phyloP scores from a whole-genome alignment of 176 grass and related monocot genomes.

The Eleusine indica region DNA sequence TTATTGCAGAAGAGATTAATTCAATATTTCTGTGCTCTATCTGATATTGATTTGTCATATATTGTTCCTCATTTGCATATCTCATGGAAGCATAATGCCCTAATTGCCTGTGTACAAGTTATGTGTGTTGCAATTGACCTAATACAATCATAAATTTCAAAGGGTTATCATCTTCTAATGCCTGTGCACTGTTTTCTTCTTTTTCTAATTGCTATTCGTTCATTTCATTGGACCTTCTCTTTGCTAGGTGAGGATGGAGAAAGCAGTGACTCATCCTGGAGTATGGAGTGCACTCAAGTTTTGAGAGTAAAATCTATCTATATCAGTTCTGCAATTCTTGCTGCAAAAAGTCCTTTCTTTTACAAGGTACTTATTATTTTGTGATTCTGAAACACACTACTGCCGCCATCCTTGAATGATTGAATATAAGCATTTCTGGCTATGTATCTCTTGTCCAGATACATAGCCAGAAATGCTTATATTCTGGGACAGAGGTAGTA shows the following conservation, averaged over 20 bases:
- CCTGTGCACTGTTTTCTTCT: background rate
- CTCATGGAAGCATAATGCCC: slow-evolving; percentile 2
- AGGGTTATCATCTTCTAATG: background rate
- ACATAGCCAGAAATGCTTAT: background rate
- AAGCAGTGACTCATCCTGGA: slow-evolving; percentile 69
- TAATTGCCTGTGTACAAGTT: background rate
- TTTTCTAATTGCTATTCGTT: slow-evolving; percentile 23
- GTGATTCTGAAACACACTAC: background rate
- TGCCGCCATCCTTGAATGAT: background rate
- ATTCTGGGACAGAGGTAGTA: background rate
- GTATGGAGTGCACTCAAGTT: slow-evolving; percentile 67
- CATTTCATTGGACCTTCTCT: slow-evolving; percentile 18
- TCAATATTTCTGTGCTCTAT: background rate
- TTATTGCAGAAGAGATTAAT: slow-evolving; percentile 9
- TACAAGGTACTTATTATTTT: slow-evolving; percentile 65
- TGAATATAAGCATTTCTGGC: background rate
- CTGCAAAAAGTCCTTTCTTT: slow-evolving; percentile 99
- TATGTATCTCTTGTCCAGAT: background rate
- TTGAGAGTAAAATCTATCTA: slow-evolving; percentile 85
- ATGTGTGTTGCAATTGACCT: background rate
- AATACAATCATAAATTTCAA: background rate
- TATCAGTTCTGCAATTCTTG: slow-evolving; percentile 96
- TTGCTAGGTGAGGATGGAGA: slow-evolving; percentile 73
- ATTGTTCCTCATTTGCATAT: slow-evolving; percentile 9
- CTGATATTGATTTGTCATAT: slow-evolving; percentile 2